Evolutionary conservation across 257 asterid genomes (phyloP).

Genomic region (Solanum chiquidenum): DNA sequence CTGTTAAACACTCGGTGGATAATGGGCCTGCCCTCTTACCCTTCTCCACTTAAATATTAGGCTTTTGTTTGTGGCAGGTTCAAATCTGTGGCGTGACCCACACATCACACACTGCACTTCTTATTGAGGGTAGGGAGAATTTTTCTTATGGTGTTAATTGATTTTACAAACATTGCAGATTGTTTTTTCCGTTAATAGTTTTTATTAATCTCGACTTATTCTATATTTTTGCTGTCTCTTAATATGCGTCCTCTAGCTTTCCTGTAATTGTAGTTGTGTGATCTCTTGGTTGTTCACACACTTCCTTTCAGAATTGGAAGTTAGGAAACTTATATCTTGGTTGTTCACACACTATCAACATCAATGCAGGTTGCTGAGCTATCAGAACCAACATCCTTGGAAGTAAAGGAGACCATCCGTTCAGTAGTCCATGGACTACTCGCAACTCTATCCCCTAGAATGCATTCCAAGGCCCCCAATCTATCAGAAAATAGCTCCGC

Average conservation of each 20-base stretch:
- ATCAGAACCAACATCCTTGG: conserved; percentile 78
- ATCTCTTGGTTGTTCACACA: not conserved
- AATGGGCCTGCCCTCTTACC: not conserved
- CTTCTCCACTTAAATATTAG: not conserved
- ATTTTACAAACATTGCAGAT: not conserved
- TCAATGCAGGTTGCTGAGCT: conserved; percentile 73
- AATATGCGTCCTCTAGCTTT: not conserved
- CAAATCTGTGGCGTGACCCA: not conserved
- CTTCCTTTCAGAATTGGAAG: not conserved
- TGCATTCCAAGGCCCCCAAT: conserved; percentile 78
- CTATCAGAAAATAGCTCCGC: conserved; percentile 26
- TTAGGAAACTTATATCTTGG: not conserved
- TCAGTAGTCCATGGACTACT: conserved; percentile 91
- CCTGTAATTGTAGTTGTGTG: not conserved
- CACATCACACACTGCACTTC: not conserved
- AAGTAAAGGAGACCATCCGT: conserved; percentile 60
- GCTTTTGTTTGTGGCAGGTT: not conserved
- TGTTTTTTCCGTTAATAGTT: not conserved
- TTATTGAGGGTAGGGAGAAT: not conserved
- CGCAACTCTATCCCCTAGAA: conserved; percentile 94
- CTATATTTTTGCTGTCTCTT: not conserved
- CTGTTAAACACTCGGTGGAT: not conserved
- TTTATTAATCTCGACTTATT: not conserved
- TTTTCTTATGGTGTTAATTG: not conserved
- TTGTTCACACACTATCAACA: not conserved